Evolutionary conservation across 345 rosid species (phyloP).

Genomic region (Ricinus communis): DNA sequence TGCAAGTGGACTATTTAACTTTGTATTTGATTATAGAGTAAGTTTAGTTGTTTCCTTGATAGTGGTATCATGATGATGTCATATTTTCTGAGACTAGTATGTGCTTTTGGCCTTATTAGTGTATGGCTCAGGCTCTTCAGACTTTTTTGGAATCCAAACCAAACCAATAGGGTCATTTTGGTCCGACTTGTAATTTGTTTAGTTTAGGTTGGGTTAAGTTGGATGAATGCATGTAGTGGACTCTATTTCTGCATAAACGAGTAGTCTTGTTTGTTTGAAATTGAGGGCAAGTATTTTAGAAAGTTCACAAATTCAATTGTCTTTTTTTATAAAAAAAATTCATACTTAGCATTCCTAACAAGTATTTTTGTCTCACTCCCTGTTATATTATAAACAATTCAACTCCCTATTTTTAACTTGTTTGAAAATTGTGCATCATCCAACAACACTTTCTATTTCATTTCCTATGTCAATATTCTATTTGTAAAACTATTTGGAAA

Average conservation of each 20-base stretch:
- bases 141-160: not conserved
- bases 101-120: not conserved
- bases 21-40: not conserved
- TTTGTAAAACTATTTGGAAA: no score
- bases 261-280: not conserved
- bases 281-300: not conserved
- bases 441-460: no score
- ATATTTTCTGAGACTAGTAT: not conserved
- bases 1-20: no score
- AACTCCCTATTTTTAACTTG: no score
- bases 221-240: not conserved
- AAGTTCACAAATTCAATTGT: not conserved
- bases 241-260: no score
- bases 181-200: not conserved
- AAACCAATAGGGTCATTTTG: not conserved
- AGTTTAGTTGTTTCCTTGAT: not conserved
- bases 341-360: no score
- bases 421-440: no score
- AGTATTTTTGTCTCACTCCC: no score
- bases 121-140: not conserved
- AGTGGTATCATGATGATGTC: not conserved
- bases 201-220: not conserved
- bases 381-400: no score
- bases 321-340: no score
- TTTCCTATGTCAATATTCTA: no score